These are phyloP conservation scores for Pseudomicrostroma phylloplanum DNA, from an alignment of 1,284 basidiomycete genomes.

Conservation along the genomic window DNA sequence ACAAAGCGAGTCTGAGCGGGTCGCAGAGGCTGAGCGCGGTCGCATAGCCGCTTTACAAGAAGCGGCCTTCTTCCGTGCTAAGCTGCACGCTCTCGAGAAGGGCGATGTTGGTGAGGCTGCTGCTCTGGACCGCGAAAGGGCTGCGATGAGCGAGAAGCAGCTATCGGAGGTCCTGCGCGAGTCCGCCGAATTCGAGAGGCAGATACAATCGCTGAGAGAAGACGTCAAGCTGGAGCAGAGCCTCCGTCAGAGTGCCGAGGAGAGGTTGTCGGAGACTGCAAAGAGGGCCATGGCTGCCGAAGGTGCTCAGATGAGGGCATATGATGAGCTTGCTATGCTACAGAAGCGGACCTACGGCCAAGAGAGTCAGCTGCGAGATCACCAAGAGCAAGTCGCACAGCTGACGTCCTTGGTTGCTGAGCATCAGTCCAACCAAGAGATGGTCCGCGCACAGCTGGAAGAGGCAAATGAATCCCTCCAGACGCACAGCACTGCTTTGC, in stretches of 20 bases:
- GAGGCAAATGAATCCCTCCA: slow-evolving; percentile 59
- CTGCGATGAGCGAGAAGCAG: slow-evolving; percentile 72
- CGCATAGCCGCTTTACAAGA: slow-evolving; percentile 81
- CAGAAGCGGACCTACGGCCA: slow-evolving; percentile 63
- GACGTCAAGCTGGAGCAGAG: slow-evolving; percentile 59
- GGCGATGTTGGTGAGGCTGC: slow-evolving; percentile 61
- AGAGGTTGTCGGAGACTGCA: slow-evolving; percentile 70
- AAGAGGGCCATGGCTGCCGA: slow-evolving; percentile 78
- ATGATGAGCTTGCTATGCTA: slow-evolving; percentile 67
- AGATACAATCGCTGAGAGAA: slow-evolving; percentile 54
- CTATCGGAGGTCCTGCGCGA: slow-evolving; percentile 67
- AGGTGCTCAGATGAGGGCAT: slow-evolving; percentile 65
- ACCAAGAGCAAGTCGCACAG: slow-evolving; percentile 67
- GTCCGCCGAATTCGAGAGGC: slow-evolving; percentile 66
- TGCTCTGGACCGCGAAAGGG: slow-evolving; percentile 73
- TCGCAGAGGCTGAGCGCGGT: slow-evolving; percentile 73
- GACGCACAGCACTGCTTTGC: slow-evolving; percentile 76
- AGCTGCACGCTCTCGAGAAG: slow-evolving; percentile 76
- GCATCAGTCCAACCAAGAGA: slow-evolving; percentile 70
- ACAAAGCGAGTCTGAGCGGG: slow-evolving; percentile 66
- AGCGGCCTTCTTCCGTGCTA: slow-evolving; percentile 91
- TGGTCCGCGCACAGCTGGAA: slow-evolving; percentile 64
- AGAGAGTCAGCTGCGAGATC: slow-evolving; percentile 70
- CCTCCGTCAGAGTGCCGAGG: slow-evolving; percentile 67
- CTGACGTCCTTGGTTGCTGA: slow-evolving; percentile 72